A percentile compares a stretch with the other conserved stretches of the same genome.
These are phyloP conservation scores for Mortierella sp. DNA, from an alignment of 371 early-diverging fungal genomes.

Conservation along the genomic window DNA sequence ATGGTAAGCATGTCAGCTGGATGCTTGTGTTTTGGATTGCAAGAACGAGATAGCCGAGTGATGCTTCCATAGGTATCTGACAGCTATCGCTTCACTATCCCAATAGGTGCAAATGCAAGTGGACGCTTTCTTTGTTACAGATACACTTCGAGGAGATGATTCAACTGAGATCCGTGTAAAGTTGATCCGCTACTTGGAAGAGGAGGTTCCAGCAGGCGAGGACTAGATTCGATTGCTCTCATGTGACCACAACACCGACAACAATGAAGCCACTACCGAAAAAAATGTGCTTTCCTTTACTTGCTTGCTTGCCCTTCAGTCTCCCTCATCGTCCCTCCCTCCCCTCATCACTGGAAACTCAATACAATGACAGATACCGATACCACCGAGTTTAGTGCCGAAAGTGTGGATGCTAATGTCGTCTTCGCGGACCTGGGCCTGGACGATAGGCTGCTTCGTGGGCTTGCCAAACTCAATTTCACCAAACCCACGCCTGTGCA, in stretches of 20 bases:
- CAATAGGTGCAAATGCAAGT: constrained; percentile 90
- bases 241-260: background rate
- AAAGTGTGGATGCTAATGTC: constrained; percentile 48
- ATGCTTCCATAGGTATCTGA: background rate
- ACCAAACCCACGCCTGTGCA: constrained; percentile 95
- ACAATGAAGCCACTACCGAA: constrained; percentile 20
- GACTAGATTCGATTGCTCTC: constrained; percentile 65
- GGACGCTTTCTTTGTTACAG: constrained; percentile 84
- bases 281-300: background rate
- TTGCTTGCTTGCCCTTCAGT: background rate
- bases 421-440: constrained; percentile 65
- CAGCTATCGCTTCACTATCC: too few species aligned
- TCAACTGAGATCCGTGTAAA: constrained; percentile 90
- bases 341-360: background rate
- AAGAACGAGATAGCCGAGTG: too few species aligned
- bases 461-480: constrained; percentile 83
- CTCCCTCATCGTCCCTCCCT: background rate
- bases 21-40: too few species aligned
- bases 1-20: constrained; percentile 80
- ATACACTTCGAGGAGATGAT: constrained; percentile 91
- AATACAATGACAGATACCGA: constrained; percentile 37
- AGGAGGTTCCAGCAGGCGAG: constrained; percentile 94
- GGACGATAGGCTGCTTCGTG: constrained; percentile 88
- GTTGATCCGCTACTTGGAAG: constrained; percentile 88
- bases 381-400: constrained; percentile 45